Conservation (phyloP, 2,329 filamentous ascomycete genomes). For the Ophiostoma perfectum region DNA sequence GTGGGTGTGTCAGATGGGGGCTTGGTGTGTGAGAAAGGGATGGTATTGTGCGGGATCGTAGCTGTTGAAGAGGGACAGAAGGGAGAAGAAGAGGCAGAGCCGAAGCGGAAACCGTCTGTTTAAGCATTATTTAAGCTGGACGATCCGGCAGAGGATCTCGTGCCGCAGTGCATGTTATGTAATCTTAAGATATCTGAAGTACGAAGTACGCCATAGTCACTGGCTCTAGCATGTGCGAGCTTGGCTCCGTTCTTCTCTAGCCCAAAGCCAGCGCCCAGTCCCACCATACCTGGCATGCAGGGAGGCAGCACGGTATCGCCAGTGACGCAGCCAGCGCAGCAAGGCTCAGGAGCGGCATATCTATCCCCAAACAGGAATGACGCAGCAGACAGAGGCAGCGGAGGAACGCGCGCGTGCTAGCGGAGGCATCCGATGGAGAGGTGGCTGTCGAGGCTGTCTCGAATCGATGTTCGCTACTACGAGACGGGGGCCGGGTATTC, state of each 20-base stretch:
- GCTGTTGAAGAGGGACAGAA: neutral
- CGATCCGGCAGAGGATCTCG: neutral
- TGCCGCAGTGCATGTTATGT: neutral
- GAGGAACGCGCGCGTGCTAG: neutral
- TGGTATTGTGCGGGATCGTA: neutral
- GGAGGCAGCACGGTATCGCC: neutral
- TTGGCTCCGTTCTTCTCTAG: neutral
- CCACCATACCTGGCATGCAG: neutral
- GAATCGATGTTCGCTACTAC: no score
- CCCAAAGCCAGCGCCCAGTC: neutral
- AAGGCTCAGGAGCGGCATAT: no score
- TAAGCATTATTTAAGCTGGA: conserved; percentile 9
- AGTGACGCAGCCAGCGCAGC: no score
- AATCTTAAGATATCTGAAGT: neutral
- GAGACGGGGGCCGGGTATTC: no score
- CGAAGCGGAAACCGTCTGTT: neutral
- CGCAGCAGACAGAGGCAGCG: neutral
- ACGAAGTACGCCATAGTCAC: neutral
- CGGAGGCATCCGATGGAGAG: neutral
- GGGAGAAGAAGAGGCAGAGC: conserved; percentile 9
- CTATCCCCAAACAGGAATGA: neutral
- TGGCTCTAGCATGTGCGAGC: neutral
- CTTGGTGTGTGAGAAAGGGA: neutral
- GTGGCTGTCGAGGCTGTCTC: no score
- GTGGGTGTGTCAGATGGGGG: neutral